Evolutionary conservation across 2,329 filamentous ascomycete species (phyloP).

Genomic region (Graphilbum ipis-grandicollis): DNA sequence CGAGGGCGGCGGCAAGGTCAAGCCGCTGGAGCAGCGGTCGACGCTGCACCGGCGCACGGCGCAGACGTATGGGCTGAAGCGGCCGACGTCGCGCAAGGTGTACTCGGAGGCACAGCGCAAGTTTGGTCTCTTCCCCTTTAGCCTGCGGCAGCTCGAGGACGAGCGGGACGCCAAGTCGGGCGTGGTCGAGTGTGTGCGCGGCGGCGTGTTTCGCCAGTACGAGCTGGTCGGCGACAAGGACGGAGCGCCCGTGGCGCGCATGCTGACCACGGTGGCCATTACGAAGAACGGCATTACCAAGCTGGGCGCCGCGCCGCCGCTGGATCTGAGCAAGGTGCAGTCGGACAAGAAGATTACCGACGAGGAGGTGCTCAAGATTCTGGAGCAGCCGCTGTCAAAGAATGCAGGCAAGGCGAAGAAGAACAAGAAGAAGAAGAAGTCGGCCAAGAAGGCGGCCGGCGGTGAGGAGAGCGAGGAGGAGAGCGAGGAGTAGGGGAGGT

Average conservation of each 20-base stretch:
- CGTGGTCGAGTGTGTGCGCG: slow-evolving; percentile 88
- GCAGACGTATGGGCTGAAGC: slow-evolving; percentile 85
- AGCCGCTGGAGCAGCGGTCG: slow-evolving; percentile 70
- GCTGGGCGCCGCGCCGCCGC: slow-evolving; percentile 57
- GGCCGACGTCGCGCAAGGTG: slow-evolving; percentile 79
- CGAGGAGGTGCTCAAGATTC: slow-evolving; percentile 85
- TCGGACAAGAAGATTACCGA: slow-evolving; percentile 97
- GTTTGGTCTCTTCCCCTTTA: slow-evolving; percentile 96
- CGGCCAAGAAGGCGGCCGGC: slow-evolving; percentile 24
- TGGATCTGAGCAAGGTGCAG: slow-evolving; percentile 71
- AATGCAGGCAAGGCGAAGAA: slow-evolving; percentile 75
- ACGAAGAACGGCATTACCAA: slow-evolving; percentile 94
- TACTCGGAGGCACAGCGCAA: slow-evolving; percentile 93
- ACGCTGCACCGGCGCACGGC: slow-evolving; percentile 88
- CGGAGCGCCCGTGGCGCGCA: slow-evolving; percentile 62
- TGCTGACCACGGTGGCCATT: slow-evolving; percentile 90
- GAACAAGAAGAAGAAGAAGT: slow-evolving; percentile 66
- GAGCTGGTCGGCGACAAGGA: slow-evolving; percentile 94
- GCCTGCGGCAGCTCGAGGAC: slow-evolving; percentile 87
- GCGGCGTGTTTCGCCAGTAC: slow-evolving; percentile 85
- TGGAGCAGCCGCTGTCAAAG: slow-evolving; percentile 73
- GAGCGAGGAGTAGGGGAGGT: slow-evolving; percentile 5
- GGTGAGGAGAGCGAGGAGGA: slow-evolving; percentile 20
- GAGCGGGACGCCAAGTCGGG: slow-evolving; percentile 92
- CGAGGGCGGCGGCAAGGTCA: slow-evolving; percentile 88